These are phyloP conservation scores for Stachybotrys echinatus DNA, from an alignment of 2,329 filamentous ascomycete genomes.

Conservation along the genomic window DNA sequence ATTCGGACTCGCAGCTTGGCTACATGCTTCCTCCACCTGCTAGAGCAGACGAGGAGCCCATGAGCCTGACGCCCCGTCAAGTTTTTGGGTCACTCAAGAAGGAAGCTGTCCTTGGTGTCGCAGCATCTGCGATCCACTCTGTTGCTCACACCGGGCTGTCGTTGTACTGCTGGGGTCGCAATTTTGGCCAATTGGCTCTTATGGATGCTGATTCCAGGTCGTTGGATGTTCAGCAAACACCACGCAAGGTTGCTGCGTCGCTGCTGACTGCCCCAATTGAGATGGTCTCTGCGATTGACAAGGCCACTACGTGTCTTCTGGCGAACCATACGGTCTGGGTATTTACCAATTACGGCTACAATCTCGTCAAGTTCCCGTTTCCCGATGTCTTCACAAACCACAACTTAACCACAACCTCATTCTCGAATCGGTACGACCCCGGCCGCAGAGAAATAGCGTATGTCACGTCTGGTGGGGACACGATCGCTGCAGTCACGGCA, in stretches of 20 bases:
- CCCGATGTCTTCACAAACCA: constrained; percentile 65
- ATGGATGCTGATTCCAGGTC: constrained; percentile 94
- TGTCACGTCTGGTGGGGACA: constrained; percentile 82
- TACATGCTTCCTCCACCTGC: constrained; percentile 66
- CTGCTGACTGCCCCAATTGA: constrained; percentile 62
- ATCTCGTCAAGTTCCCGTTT: constrained; percentile 78
- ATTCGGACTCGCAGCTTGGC: constrained; percentile 78
- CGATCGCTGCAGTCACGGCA: constrained; percentile 80
- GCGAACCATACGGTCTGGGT: constrained; percentile 88
- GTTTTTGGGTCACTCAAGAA: constrained; percentile 90
- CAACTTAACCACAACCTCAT: constrained; percentile 59
- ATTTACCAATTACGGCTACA: constrained; percentile 93
- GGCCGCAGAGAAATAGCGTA: constrained; percentile 66
- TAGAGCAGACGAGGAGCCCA: constrained; percentile 73
- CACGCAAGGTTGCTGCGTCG: constrained; percentile 83
- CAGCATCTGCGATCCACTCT: constrained; percentile 87
- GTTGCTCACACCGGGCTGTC: constrained; percentile 78
- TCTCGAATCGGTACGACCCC: constrained; percentile 45
- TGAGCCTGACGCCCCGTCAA: constrained; percentile 76
- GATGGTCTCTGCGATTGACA: constrained; percentile 83
- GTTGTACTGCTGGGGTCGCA: constrained; percentile 92
- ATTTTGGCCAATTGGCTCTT: constrained; percentile 86
- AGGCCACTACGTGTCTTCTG: constrained; percentile 79
- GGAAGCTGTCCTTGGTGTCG: constrained; percentile 73
- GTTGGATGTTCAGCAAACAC: constrained; percentile 73